A percentile compares a stretch with the other conserved stretches of the same genome.
phyloP scores from a whole-genome alignment of 108 stramenopile species.

The Stephanodiscus triporus region DNA sequence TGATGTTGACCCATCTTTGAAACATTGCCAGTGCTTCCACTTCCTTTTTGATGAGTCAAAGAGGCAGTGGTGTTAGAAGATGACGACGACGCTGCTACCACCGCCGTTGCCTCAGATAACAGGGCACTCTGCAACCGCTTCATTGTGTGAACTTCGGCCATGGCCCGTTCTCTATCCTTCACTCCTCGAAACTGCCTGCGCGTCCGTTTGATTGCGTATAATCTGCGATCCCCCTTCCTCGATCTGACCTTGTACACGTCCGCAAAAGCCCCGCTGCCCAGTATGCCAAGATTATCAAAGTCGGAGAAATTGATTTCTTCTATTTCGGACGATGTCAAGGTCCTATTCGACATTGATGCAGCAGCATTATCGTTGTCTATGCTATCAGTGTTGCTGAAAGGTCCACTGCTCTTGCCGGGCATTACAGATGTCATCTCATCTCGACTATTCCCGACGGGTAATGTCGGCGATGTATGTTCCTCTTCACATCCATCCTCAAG shows the following conservation, averaged over 20 bases:
- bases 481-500: conserved; percentile 19
- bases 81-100: background rate
- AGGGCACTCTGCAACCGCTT: conserved; percentile 68
- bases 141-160: conserved; percentile 84
- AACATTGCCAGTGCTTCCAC: background rate
- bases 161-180: conserved; percentile 72
- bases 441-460: conserved; percentile 1
- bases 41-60: background rate
- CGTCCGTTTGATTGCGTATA: conserved; percentile 84
- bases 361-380: conserved; percentile 11
- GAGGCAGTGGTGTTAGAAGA: background rate
- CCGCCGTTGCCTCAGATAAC: conserved; percentile 23
- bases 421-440: conserved; percentile 1
- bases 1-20: conserved; percentile 4
- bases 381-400: background rate
- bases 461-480: conserved; percentile 18
- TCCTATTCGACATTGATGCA: background rate
- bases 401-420: background rate
- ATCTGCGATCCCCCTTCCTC: conserved; percentile 44
- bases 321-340: conserved; percentile 2
- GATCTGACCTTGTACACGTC: conserved; percentile 86
- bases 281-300: conserved; percentile 67
- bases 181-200: conserved; percentile 81
- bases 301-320: conserved; percentile 33
- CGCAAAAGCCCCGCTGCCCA: conserved; percentile 83